phyloP scores from a whole-genome alignment of 164 flowering plant species.

The Magnolia sinica region DNA sequence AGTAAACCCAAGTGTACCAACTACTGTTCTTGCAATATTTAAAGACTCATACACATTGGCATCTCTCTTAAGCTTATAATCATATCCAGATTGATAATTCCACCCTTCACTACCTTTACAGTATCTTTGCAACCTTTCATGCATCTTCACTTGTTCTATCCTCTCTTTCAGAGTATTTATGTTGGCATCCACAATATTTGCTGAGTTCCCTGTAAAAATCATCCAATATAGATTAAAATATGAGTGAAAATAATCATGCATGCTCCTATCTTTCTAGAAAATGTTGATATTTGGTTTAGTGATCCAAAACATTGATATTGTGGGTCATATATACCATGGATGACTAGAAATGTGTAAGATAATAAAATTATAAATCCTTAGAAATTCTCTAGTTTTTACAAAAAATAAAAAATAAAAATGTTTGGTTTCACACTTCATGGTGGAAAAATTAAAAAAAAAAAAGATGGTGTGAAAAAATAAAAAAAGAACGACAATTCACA shows the following conservation, averaged over 20 bases:
- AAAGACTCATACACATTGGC: constrained; percentile 12
- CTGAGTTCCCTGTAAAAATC: constrained; percentile 30
- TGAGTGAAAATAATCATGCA: background rate
- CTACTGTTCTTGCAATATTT: constrained; percentile 23
- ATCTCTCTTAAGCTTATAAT: constrained; percentile 21
- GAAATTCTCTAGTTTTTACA: background rate
- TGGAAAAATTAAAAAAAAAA: too few species aligned
- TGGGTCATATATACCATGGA: background rate
- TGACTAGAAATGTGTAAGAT: too few species aligned
- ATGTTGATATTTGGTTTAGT: background rate
- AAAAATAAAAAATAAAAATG: too few species aligned
- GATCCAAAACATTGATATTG: background rate
- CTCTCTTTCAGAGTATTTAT: constrained; percentile 35
- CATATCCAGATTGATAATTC: constrained; percentile 35
- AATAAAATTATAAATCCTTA: background rate
- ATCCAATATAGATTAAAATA: background rate
- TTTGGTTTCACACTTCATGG: too few species aligned
- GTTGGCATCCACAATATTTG: constrained; percentile 40
- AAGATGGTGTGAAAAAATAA: too few species aligned
- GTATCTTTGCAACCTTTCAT: constrained; percentile 43
- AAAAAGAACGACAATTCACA: too few species aligned
- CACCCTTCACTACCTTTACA: constrained; percentile 33
- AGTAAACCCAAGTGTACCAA: constrained; percentile 31
- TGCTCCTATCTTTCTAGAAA: background rate
- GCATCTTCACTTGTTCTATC: constrained; percentile 33